These are phyloP conservation scores for Aulographum hederae DNA, from an alignment of 2,329 filamentous ascomycete genomes.

Conservation along the genomic window DNA sequence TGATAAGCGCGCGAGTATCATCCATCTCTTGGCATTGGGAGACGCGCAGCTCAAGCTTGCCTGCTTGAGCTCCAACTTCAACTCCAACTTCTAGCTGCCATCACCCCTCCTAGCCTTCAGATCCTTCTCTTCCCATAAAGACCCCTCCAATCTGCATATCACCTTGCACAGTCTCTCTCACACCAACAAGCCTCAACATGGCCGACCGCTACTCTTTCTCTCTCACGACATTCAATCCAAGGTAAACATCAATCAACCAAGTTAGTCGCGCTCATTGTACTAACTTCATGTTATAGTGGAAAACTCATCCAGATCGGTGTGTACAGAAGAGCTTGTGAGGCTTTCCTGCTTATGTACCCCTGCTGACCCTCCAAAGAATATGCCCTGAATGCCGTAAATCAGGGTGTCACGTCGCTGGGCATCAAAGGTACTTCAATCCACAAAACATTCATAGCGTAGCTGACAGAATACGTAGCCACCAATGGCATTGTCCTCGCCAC, in stretches of 20 bases:
- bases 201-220: slow-evolving; percentile 99
- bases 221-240: slow-evolving; percentile 97
- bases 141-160: no score
- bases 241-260: slow-evolving; percentile 39
- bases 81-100: no score
- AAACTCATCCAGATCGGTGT: slow-evolving; percentile 98
- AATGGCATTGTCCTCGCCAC: slow-evolving; percentile 98
- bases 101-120: no score
- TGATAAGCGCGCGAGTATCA: no score
- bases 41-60: no score
- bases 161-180: no score
- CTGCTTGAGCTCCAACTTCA: no score
- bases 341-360: not conserved
- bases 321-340: no score
- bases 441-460: slow-evolving; percentile 1
- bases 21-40: no score
- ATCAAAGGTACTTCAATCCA: slow-evolving; percentile 59
- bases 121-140: no score
- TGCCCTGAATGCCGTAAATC: slow-evolving; percentile 96
- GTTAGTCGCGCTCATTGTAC: slow-evolving; percentile 8
- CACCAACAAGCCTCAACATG: slow-evolving; percentile 48
- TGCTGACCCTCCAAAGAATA: slow-evolving; percentile 49
- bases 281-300: slow-evolving; percentile 46
- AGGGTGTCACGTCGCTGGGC: slow-evolving; percentile 92
- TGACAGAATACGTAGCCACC: slow-evolving; percentile 43